Base-by-base conservation (phyloP, 306 rosid species). In the Oemleria cerasiformis region DNA sequence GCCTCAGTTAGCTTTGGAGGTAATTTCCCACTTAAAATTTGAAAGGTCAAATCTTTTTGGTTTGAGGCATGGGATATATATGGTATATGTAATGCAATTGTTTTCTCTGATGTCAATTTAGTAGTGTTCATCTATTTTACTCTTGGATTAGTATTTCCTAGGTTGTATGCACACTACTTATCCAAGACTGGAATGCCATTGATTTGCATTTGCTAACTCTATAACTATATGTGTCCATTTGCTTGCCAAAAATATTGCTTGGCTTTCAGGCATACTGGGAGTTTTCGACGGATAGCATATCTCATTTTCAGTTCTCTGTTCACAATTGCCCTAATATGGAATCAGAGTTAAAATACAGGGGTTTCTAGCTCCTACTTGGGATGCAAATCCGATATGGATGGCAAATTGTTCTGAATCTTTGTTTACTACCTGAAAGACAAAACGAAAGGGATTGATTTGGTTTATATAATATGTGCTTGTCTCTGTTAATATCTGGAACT, bases 1-100 rank as follows among this genome's bases (percentile, higher is more conserved):
- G 69, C 96, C 92, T 79, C 51, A 55, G 14, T 77, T 92, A 64
- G 87, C 85, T 13, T 67, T 82, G 7, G 75, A 84, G 96, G 95
- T 87, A 65, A 34, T 68, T 59, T 63, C 38, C 15, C 44, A 23
- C 20, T 34, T 63, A 49, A 7, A 8, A 4, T 19, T 40, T 40
- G 36, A 40, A 69, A 69, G 53, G 21, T 20, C 6, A 36, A 69
- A 40, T 5, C 41, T 54, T 54, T 47, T 13, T 9, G 21, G 62
- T 58, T 69, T 47, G 25, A 3, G 70, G 70, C 30, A 7, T 45
- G 11, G 41, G 36, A 30, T 30, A 23, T 47, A 49, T 74, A 11
- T 47, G 11, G 8, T 79, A 23, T 8, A 10, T 42, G 25, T 47
- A 16, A 51, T 76, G 72, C 55, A 55, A 61, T n/a, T 19, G 57